Conservation (phyloP, 257 asterid species). For the Eustoma russellianum region DNA sequence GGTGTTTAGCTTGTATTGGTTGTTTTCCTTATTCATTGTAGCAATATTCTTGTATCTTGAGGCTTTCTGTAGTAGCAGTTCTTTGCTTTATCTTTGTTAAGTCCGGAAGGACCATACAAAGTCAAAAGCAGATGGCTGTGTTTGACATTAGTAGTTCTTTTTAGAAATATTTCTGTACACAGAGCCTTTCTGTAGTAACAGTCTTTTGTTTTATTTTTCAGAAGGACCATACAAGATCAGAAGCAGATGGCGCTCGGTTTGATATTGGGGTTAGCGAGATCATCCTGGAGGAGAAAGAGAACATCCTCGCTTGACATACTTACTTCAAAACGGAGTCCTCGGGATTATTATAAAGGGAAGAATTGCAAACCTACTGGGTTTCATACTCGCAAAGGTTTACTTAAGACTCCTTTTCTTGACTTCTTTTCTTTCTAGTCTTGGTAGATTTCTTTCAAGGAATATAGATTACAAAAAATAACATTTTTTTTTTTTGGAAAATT, state of each 20-base stretch:
- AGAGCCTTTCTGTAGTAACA: too few relatives aligned
- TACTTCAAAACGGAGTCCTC: slow-evolving; percentile 56
- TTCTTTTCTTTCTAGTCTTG: neutral
- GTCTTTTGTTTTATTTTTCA: too few relatives aligned
- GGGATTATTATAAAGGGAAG: slow-evolving; percentile 75
- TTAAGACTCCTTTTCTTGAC: neutral
- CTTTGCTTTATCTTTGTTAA: too few relatives aligned
- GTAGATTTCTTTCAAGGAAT: neutral
- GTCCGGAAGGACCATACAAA: too few relatives aligned
- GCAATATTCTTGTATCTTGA: too few relatives aligned
- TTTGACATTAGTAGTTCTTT: slow-evolving; percentile 25
- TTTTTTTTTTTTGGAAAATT: too few relatives aligned
- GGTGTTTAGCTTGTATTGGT: slow-evolving; percentile 17
- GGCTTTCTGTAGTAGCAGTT: too few relatives aligned
- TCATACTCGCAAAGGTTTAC: slow-evolving; percentile 83
- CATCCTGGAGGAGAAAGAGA: slow-evolving; percentile 58
- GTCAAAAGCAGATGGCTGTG: slow-evolving; percentile 48
- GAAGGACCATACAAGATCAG: neutral
- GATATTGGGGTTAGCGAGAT: slow-evolving; percentile 59
- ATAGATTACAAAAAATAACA: too few relatives aligned
- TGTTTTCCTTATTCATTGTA: too few relatives aligned
- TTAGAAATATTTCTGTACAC: too few relatives aligned
- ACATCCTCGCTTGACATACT: slow-evolving; percentile 72
- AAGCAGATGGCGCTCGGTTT: slow-evolving; percentile 57
- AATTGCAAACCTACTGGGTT: slow-evolving; percentile 90